phyloP scores from a whole-genome alignment of 139 green algal species.

The Pseudopediastrum boryanum region DNA sequence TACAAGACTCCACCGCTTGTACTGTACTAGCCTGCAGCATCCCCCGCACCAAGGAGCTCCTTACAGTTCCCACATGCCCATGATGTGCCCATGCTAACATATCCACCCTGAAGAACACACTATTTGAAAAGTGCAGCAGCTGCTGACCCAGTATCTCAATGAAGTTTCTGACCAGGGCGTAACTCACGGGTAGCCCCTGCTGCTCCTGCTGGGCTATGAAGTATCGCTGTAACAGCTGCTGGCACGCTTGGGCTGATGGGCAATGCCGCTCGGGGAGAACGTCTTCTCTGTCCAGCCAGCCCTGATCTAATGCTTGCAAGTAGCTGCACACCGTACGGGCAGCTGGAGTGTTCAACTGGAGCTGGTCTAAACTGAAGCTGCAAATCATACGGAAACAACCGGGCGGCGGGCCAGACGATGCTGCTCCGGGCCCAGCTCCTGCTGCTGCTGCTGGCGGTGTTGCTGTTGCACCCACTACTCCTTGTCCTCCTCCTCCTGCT shows the following conservation, averaged over 20 bases:
- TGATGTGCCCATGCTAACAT: neutral
- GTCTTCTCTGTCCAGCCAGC: neutral
- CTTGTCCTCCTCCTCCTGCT: neutral
- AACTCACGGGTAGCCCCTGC: neutral
- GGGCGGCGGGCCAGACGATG: neutral
- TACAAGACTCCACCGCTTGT: conserved; percentile 4
- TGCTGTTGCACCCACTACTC: neutral
- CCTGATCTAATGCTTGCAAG: neutral
- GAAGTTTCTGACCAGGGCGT: conserved; percentile 13
- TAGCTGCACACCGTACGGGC: conserved; percentile 13
- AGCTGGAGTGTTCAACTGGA: neutral
- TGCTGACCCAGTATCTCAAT: neutral
- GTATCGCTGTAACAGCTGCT: neutral
- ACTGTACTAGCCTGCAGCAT: neutral
- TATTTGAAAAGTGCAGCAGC: conserved; percentile 9
- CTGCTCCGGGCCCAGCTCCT: neutral
- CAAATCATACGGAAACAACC: neutral
- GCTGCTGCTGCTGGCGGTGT: neutral
- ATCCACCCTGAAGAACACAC: neutral
- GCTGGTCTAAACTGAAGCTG: neutral
- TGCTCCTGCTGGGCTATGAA: conserved; percentile 4
- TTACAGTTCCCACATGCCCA: neutral
- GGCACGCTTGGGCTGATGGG: neutral
- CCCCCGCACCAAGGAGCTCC: neutral
- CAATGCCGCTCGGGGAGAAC: neutral